Base-by-base conservation (phyloP, 2,329 filamentous ascomycete genomes). In the Colletotrichum sublineola region DNA sequence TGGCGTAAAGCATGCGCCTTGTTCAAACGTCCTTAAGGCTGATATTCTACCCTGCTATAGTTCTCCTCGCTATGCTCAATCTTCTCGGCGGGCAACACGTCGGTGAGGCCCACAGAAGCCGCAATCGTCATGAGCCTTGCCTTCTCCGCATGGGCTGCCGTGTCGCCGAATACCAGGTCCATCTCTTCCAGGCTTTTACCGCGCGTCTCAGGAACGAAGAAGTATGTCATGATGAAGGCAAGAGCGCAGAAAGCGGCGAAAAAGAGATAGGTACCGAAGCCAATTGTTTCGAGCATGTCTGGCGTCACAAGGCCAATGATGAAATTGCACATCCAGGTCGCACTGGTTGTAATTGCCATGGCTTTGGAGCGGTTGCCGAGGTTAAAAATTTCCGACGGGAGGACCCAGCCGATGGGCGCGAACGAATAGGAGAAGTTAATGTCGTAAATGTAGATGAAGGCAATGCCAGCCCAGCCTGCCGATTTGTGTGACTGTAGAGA, bases 311-410 rank as follows among this genome's bases (percentile, higher is more conserved):
- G 46, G 7, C 52, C 65, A 5, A 69, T 62, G 18, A 65, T 58
- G 61, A 69, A 73, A 20, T 91, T 90, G 77, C 86, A 88, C 31
- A 89, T 79, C 84, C 89, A 91, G 70, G 86, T 90, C n/a, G 85
- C 85, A 73, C 84, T 88, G 0, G 87, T 88, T 4, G 87, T 88
- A 11, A 92, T 82, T 0, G 89, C 85, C 74, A 90, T 88, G n/a
- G 87, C 90, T 76, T 91, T 89, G 14, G 89, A 86, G 24, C 89
- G 84, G 57, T 86, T 88, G 9, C 84, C 86, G 0, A 90, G 78
- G 2, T 87, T 87, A 81, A 89, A 92, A 44, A 92, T 87, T 76
- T 90, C 88, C 3, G 87, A 83, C 1, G 88, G 86, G 53, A 90
- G 77, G 50, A 88, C 86, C 88, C 88, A 90, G 4, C 85, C 85